A percentile compares a stretch with the other conserved stretches of the same genome.
Evolutionary conservation across 2,329 filamentous ascomycete species (phyloP).

Genomic region (Cylindrodendrum hubeiense): DNA sequence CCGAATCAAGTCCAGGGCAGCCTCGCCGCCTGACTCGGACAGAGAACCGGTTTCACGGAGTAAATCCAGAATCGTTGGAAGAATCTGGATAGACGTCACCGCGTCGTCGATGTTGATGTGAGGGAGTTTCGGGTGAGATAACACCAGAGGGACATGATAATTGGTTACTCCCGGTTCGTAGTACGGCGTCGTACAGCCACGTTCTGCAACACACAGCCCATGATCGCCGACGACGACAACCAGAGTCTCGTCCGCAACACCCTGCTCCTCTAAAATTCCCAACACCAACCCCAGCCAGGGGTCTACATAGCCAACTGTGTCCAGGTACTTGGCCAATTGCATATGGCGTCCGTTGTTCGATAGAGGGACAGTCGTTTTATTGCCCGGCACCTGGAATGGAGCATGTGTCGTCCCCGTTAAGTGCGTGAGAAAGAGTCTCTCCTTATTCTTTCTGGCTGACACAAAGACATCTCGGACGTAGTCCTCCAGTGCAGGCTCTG

Average conservation of each 20-base stretch:
- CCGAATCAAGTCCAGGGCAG: slow-evolving; percentile 34
- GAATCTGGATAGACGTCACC: slow-evolving; percentile 42
- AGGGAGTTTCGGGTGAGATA: slow-evolving; percentile 46
- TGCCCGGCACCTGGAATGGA: background rate
- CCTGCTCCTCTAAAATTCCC: slow-evolving; percentile 43
- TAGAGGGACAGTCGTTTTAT: background rate
- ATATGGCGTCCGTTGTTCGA: no score
- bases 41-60: slow-evolving; percentile 44
- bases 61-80: slow-evolving; percentile 48
- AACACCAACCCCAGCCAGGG: slow-evolving; percentile 43
- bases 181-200: slow-evolving; percentile 39
- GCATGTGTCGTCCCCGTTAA: slow-evolving; percentile 49
- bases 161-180: slow-evolving; percentile 43
- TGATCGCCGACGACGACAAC: slow-evolving; percentile 47
- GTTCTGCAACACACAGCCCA: slow-evolving; percentile 45
- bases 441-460: slow-evolving; percentile 42
- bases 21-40: slow-evolving; percentile 20
- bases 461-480: slow-evolving; percentile 46
- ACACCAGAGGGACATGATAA: slow-evolving; percentile 44
- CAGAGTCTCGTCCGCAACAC: slow-evolving; percentile 47
- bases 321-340: slow-evolving; percentile 37
- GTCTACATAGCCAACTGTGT: slow-evolving; percentile 45
- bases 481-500: slow-evolving; percentile 42
- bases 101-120: slow-evolving; percentile 38
- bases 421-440: slow-evolving; percentile 48